phyloP scores from a whole-genome alignment of 345 rosid genomes.

The Aquilaria sinensis region DNA sequence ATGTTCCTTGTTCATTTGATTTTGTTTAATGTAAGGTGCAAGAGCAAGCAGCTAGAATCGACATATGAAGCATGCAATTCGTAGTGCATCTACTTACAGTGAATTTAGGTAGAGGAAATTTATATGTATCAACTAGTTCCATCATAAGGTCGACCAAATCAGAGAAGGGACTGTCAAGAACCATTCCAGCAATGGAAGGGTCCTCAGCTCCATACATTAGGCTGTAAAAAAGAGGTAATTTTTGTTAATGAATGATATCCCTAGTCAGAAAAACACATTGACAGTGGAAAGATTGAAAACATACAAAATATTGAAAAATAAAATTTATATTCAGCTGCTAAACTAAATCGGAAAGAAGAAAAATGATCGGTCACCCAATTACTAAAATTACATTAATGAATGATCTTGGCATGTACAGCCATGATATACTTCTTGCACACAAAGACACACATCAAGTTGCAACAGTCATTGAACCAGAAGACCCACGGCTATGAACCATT shows the following conservation, averaged over 20 bases:
- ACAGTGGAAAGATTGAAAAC: not conserved
- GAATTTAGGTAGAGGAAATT: slow-evolving; percentile 78
- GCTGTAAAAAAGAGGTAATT: slow-evolving; percentile 34
- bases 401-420: not conserved
- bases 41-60: not conserved
- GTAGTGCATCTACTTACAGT: slow-evolving; percentile 45
- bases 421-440: too few species aligned
- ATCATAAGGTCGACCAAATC: slow-evolving; percentile 92
- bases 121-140: slow-evolving; percentile 87
- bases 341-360: too few species aligned
- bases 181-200: slow-evolving; percentile 94
- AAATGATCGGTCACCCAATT: not conserved
- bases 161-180: slow-evolving; percentile 89
- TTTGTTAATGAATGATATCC: slow-evolving; percentile 3
- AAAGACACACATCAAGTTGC: too few species aligned
- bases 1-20: too few species aligned
- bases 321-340: not conserved
- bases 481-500: not conserved
- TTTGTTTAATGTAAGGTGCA: too few species aligned
- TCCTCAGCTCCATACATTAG: slow-evolving; percentile 92
- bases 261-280: not conserved
- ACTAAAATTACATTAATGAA: slow-evolving; percentile 1
- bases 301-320: not conserved
- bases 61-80: not conserved
- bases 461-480: too few species aligned